phyloP scores from a whole-genome alignment of 1,139 yeast species.

The Hansenula sp. region DNA sequence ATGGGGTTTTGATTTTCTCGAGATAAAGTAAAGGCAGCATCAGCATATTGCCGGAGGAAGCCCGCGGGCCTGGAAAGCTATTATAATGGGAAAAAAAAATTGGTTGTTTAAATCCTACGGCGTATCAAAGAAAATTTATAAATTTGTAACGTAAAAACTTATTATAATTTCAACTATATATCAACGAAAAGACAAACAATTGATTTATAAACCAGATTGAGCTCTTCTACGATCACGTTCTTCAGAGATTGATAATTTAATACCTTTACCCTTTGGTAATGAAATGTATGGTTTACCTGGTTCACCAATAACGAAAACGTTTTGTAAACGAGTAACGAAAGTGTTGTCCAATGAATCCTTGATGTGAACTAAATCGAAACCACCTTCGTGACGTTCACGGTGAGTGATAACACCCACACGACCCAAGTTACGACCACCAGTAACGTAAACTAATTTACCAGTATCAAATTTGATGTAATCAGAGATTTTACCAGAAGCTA shows the following conservation, averaged over 20 bases:
- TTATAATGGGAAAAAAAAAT: too few relatives aligned
- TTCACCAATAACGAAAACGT: slow-evolving; percentile 98
- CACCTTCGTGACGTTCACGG: slow-evolving; percentile 99
- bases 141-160: not conserved
- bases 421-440: slow-evolving; percentile 99
- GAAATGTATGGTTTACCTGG: slow-evolving; percentile 97
- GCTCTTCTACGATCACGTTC: slow-evolving; percentile 99
- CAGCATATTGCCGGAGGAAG: not conserved
- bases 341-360: slow-evolving; percentile 97
- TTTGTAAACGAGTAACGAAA: slow-evolving; percentile 95
- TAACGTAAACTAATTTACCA: slow-evolving; percentile 95
- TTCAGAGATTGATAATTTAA: slow-evolving; percentile 95
- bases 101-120: too few relatives aligned
- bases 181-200: not conserved
- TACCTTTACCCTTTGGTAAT: slow-evolving; percentile 99
- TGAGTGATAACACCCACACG: slow-evolving; percentile 97
- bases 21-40: not conserved
- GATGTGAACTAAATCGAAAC: slow-evolving; percentile 98
- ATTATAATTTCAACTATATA: not conserved
- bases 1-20: not conserved
- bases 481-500: slow-evolving; percentile 91
- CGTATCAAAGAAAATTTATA: too few relatives aligned
- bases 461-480: slow-evolving; percentile 93
- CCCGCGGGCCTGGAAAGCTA: not conserved
- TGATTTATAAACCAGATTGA: slow-evolving; percentile 35